phyloP scores from a whole-genome alignment of 305 asterid genomes.

The Fraxinus ornus region DNA sequence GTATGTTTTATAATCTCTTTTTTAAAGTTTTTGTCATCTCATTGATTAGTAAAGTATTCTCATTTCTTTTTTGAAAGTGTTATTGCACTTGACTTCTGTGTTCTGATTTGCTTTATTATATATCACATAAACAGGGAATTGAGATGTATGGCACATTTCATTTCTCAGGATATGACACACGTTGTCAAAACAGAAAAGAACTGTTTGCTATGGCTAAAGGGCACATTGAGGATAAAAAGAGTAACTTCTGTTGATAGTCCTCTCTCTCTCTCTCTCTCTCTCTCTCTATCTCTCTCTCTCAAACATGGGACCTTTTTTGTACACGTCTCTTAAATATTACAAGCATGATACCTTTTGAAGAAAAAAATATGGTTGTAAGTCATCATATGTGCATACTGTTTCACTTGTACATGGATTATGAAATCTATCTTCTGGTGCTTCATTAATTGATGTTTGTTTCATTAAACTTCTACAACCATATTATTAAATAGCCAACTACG shows the following conservation, averaged over 20 bases:
- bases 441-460: too few relatives aligned
- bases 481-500: too few relatives aligned
- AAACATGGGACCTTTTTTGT: too few relatives aligned
- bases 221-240: slow-evolving; percentile 57
- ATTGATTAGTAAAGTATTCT: slow-evolving; percentile 10
- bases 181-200: slow-evolving; percentile 61
- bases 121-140: slow-evolving; percentile 47
- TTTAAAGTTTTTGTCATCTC: slow-evolving; percentile 17
- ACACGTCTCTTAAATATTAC: too few relatives aligned
- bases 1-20: slow-evolving; percentile 7
- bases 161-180: slow-evolving; percentile 70
- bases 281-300: neutral
- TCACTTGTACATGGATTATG: too few relatives aligned
- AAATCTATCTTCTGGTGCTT: too few relatives aligned
- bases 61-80: slow-evolving; percentile 5
- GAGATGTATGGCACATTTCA: slow-evolving; percentile 61
- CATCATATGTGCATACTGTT: too few relatives aligned
- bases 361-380: too few relatives aligned
- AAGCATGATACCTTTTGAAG: too few relatives aligned
- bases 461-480: too few relatives aligned
- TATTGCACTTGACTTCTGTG: slow-evolving; percentile 6
- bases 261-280: neutral
- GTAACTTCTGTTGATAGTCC: slow-evolving; percentile 31
- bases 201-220: slow-evolving; percentile 76
- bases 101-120: slow-evolving; percentile 14